Base-by-base conservation (phyloP, 2,329 filamentous ascomycete species). In the Xylariaceae sp. region DNA sequence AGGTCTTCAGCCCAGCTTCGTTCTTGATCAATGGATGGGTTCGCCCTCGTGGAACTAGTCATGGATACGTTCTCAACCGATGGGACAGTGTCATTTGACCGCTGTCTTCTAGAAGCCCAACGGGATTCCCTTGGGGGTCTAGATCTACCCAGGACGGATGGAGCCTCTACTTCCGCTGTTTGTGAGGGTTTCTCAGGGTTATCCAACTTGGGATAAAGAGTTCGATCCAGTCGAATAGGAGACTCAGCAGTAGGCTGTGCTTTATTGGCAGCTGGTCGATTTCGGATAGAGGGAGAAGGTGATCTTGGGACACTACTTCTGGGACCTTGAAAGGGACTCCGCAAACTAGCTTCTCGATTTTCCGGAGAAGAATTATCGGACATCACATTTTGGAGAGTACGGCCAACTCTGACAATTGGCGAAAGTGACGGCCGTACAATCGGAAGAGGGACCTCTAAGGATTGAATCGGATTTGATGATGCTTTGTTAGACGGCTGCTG, bases 361-460 rank as follows among this genome's bases (percentile, higher is more conserved):
- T 80, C 79, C 1, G 83, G 82, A 0, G 83, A 84, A 0, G 82
- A 81, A 6, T 81, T 80, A 62, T 85, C 82, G 0, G 82, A 84
- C 9, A 83, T 82, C 44, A 85, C 79, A 59, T 77, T 82, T 66
- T 85, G 82, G 11, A 86, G 71, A 35, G 78, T 81, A 52, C 80
- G 75, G 2, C 82, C 82, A 30, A 78, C 82, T 51, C 82, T 76
- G n/a, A 85, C 79, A 42, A 84, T 84, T 1, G 83, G 82, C 4
- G 82, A 84, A 0, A 86, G 72, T 1, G 69, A 69, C 9, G 69
- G 69, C 44, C 69, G 65, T 51, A 54, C 60, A n/a, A 37, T 50
- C 35, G 55, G 56, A 49, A 48, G 45, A 30, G 68, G 66, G 42
- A 64, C 61, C 45, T 69, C 69, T 18, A 68, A 56, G 9, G 68